Evolutionary conservation across 352 stramenopile genomes (phyloP), one percentile per base, ranked within the genome.

Genomic region (Phytophthora capsici): DNA sequence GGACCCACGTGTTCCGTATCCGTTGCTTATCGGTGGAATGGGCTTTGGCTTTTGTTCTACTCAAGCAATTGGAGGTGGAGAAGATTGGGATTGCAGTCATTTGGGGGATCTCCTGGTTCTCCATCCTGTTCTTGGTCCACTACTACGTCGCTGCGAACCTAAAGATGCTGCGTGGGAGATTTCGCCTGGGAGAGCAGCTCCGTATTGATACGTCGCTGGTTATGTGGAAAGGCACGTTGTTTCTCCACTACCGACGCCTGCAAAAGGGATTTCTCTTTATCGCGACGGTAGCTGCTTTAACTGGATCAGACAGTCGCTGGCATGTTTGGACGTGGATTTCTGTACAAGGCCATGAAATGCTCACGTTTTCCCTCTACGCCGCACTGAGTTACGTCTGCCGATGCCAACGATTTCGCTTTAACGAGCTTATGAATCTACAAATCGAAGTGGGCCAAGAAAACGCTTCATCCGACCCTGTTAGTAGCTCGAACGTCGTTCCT

Each of bases 111-210:
- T 71, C 82, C 0, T 91, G 77, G 76, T 72, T 74, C 20, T 61
- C 69, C 1, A 63, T 91, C 3, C 55, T 89, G 28, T 81, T 84
- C 51, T 64, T 86, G 59, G 57, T 84, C 30, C 84, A 80, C 74
- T 88, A 86, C 66, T 82, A 83, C 60, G 75, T 77, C 25, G 71
- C 74, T 0, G 78, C 73, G 51, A 88, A 89, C 37, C 63, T 88
- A 41, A 87, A 86, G 56, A 84, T 88, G 78, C 72, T 89, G 45
- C 75, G 74, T 28, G 75, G 80, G 49, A 78, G 84, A 41, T 74
- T 87, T 41, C 71, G 63, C 4, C 78, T 88, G 59, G 73, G 84
- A 38, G 71, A 76, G 10, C 74, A 81, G 36, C 59, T 86, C 28
- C 65, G 57, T n/a, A 62, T 86, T 26, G 80, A 91, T 26, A 63